Conservation (phyloP, 371 early-diverging fungal genomes). For the Mucor racemosus region DNA sequence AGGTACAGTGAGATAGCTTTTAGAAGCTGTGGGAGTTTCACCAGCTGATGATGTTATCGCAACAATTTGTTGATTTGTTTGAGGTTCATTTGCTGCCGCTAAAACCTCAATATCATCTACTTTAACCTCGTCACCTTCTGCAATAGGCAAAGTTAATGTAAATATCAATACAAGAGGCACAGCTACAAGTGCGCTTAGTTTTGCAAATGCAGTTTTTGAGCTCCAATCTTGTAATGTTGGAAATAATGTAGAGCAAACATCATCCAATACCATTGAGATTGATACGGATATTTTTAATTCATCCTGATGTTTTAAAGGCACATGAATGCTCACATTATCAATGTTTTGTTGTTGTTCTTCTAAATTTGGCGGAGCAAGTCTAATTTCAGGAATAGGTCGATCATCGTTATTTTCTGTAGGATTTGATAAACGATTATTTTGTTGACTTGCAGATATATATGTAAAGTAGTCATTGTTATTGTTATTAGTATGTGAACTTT, state of each 20-base stretch:
- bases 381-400: slow-evolving; percentile 37
- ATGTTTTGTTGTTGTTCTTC: not conserved
- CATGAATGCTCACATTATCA: slow-evolving; percentile 17
- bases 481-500: slow-evolving; percentile 3
- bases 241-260: slow-evolving; percentile 39
- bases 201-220: slow-evolving; percentile 55
- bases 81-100: not conserved
- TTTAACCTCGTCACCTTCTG: slow-evolving; percentile 47
- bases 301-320: not conserved
- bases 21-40: slow-evolving; percentile 1
- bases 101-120: slow-evolving; percentile 47
- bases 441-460: slow-evolving; percentile 34
- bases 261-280: slow-evolving; percentile 6
- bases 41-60: not conserved
- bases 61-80: slow-evolving; percentile 14
- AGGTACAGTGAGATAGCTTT: slow-evolving; percentile 39
- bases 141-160: slow-evolving; percentile 65
- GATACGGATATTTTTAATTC: slow-evolving; percentile 11
- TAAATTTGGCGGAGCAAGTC: slow-evolving; percentile 36
- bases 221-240: slow-evolving; percentile 61
- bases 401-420: slow-evolving; percentile 7
- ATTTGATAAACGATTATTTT: not conserved
- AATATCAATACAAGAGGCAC: slow-evolving; percentile 60
- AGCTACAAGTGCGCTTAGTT: slow-evolving; percentile 60
- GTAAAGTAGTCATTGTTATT: slow-evolving; percentile 42